Evolutionary conservation across 2,329 filamentous ascomycete genomes (phyloP), one percentile per base, ranked within the genome.

Genomic region (Trichoderma sp.): DNA sequence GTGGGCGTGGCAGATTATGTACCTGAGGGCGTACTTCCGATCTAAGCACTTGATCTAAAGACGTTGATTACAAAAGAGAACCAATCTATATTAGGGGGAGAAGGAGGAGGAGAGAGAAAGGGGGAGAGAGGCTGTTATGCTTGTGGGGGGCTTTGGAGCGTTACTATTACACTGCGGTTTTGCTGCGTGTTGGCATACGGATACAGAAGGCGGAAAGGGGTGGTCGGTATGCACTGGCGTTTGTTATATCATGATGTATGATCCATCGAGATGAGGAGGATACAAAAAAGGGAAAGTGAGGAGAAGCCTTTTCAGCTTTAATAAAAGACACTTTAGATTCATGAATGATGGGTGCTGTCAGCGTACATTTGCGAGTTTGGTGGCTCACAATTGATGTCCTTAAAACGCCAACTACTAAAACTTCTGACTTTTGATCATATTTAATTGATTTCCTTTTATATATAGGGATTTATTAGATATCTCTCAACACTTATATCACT

Each of bases 1-100:
- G 80, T 97, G 97, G 85, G 95, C 88, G 59, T 99, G 97, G 97
- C 97, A 99, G 91, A 94, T 99, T 82, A 92, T 99, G 83, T 99
- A 99, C 86, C 89, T 99, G 86, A 91, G 97, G 84, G 95, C 96
- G 78, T 99, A 99, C 89, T 99, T 99, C 89, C 92, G 95, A 89
- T 85, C 83, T 74, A 85, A 85, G 83, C 84, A 85, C 76, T 79
- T 85, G 73, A 85, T 85, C 77, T 85, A 82, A 31, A 35, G 0
- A 24, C 11, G 24, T 1, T 6, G 50, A 56, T 24, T 24, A 4
- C 9, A 53, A 12, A 53, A 24, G 6, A 21, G 3, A 0, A 53
- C 11, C 50, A 56, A 24, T 24, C 1, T 24, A 24, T 62, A n/a
- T 12, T 11, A 29, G 6, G 41, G 9, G 11, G 11, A 16, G 24